Conservation (phyloP, 2,329 filamentous ascomycete species). For the Saccharata proteae region DNA sequence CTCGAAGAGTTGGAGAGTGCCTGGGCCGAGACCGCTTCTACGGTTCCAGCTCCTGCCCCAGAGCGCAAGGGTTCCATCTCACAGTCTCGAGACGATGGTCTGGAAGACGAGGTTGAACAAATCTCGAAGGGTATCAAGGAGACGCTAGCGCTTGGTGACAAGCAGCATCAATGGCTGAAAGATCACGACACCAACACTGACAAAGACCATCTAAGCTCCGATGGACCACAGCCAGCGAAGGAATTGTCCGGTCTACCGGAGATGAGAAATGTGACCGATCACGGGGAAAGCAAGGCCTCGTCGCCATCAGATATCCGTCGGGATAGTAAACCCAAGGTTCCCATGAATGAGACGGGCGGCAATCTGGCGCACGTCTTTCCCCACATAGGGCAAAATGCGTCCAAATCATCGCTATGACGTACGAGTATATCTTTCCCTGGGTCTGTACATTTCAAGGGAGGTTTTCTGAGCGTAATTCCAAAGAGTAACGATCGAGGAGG, state of each 20-base stretch:
- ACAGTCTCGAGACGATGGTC: conserved; percentile 41
- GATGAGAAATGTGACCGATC: conserved; percentile 7
- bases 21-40: conserved; percentile 57
- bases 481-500: too few species aligned
- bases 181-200: conserved; percentile 19
- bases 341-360: conserved; percentile 1
- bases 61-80: conserved; percentile 28
- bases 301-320: conserved; percentile 1
- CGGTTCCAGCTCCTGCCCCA: conserved; percentile 34
- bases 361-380: conserved; percentile 20
- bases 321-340: conserved; percentile 5
- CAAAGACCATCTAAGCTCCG: not conserved
- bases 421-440: not conserved
- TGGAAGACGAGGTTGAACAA: conserved; percentile 46
- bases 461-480: too few species aligned
- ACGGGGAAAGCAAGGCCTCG: conserved; percentile 7
- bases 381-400: conserved; percentile 30
- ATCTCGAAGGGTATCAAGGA: conserved; percentile 47
- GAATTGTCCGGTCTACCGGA: not conserved
- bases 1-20: conserved; percentile 63
- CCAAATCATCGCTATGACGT: conserved; percentile 17
- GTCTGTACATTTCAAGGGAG: too few species aligned
- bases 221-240: not conserved
- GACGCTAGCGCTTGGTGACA: conserved; percentile 28
- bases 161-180: conserved; percentile 20